phyloP scores from a whole-genome alignment of 1,284 basidiomycete genomes.

The Ceratobasidium sp. region DNA sequence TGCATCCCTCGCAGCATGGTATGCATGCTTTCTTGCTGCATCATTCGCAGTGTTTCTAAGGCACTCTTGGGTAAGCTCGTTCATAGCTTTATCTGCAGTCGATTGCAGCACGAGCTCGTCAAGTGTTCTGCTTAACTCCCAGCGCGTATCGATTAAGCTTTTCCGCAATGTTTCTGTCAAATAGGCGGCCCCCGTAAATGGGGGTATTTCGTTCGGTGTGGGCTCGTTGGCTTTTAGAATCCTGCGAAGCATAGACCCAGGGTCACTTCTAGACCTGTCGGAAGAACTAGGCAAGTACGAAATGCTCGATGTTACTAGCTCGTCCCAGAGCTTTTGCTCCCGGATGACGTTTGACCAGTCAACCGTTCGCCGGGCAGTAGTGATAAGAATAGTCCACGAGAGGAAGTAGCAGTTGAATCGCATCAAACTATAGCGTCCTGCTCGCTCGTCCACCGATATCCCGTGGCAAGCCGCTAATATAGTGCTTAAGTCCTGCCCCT shows the following conservation, averaged over 20 bases:
- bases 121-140: not conserved
- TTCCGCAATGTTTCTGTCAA: not conserved
- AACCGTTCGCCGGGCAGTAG: not conserved
- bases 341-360: not conserved
- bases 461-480: slow-evolving; percentile 27
- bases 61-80: not conserved
- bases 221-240: not conserved
- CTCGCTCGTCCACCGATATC: slow-evolving; percentile 7
- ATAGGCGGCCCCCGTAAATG: not conserved
- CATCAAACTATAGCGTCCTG: slow-evolving; percentile 8
- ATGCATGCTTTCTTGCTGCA: slow-evolving; percentile 11
- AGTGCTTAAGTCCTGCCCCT: slow-evolving; percentile 6
- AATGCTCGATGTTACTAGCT: not conserved
- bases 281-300: not conserved
- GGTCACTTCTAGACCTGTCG: not conserved
- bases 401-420: slow-evolving; percentile 40
- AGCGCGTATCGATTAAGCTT: not conserved
- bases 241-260: not conserved
- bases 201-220: not conserved
- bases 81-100: not conserved
- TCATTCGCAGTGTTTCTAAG: not conserved
- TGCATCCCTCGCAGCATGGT: slow-evolving; percentile 25
- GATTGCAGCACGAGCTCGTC: slow-evolving; percentile 1
- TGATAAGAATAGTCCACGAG: slow-evolving; percentile 30
- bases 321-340: slow-evolving; percentile 14